phyloP scores from a whole-genome alignment of 2,329 filamentous ascomycete genomes.

The Drechslerella coelobrocha region DNA sequence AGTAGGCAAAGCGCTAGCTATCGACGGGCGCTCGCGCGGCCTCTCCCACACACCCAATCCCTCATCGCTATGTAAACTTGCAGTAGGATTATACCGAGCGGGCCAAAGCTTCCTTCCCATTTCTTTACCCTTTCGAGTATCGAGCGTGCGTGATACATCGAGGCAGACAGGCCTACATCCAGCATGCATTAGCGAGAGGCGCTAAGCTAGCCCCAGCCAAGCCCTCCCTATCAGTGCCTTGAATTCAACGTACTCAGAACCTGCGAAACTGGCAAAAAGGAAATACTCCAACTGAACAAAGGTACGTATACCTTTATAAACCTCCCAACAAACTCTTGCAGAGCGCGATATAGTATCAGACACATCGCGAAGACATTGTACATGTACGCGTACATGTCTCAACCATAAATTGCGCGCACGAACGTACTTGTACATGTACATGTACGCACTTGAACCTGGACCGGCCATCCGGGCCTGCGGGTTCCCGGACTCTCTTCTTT shows the following conservation, averaged over 20 bases:
- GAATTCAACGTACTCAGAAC: background rate
- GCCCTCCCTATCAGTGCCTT: background rate
- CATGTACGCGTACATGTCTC: too few relatives aligned
- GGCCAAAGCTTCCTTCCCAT: conserved; percentile 43
- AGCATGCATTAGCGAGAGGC: conserved; percentile 49
- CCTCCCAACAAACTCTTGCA: too few relatives aligned
- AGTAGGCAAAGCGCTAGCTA: background rate
- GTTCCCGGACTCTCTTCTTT: conserved; percentile 24
- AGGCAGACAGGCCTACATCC: conserved; percentile 3
- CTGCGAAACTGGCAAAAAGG: too few relatives aligned
- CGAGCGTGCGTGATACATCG: conserved; percentile 50
- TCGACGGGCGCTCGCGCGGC: background rate
- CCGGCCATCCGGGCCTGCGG: conserved; percentile 31
- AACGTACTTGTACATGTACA: background rate
- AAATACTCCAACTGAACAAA: conserved; percentile 1
- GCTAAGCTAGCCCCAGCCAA: conserved; percentile 17
- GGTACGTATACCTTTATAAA: conserved; percentile 5
- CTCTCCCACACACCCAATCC: background rate
- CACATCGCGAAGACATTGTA: too few relatives aligned
- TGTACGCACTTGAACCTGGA: background rate
- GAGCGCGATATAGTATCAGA: too few relatives aligned
- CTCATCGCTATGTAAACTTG: conserved; percentile 25
- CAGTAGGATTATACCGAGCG: conserved; percentile 27
- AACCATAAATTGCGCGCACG: too few relatives aligned
- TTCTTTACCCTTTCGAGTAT: conserved; percentile 50